Base-by-base conservation (phyloP, 2,329 filamentous ascomycete species). In the Allantophomopsis cytisporea region DNA sequence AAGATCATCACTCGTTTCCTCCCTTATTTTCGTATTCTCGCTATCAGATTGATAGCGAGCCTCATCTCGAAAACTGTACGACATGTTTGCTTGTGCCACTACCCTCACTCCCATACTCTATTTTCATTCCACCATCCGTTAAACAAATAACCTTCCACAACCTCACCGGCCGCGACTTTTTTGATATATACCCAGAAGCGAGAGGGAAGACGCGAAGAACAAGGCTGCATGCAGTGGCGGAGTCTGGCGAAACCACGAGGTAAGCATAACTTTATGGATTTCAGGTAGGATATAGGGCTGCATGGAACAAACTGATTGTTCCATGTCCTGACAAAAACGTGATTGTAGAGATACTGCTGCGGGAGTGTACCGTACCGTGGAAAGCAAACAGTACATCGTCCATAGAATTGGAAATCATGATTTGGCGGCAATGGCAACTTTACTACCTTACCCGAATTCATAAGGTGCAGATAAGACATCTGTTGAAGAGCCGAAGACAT, bases 221-320 rank as follows among this genome's bases (percentile, higher is more conserved):
- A 18, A 8, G 32, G 16, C 6, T 41, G 20, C 13, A 23, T 34
- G 13, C 35, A 34, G 39, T 31, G 36, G 39, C 40, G 43, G 31
- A 35, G 36, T 30, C 35, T 31, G 36, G 39, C 40, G 43, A 30
- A 32, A 33, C 32, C 35, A 16, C 14, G 14, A 18, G 32, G 32
- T 18, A 13, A 41, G 39, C 37, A 37, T 38, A 37, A 14, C 16
- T 12, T 20, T 35, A 21, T 39, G 41, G 31, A 31, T 34, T 37
- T 17, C 35, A 28, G n/a, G 11, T 6, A 5, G n/a, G 23, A 15
- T 31, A 41, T 47, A 48, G 41, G 47, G 45, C 45, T 49, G 41
- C 41, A 44, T 44, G 35, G 41, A 45, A 47, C 31, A 42, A 40
- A 32, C 32, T 41, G 31, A 28, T 23, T 39, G 33, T 37, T 13